Conservation (phyloP, 108 stramenopile genomes). For the Nannochloropsis granulata region DNA sequence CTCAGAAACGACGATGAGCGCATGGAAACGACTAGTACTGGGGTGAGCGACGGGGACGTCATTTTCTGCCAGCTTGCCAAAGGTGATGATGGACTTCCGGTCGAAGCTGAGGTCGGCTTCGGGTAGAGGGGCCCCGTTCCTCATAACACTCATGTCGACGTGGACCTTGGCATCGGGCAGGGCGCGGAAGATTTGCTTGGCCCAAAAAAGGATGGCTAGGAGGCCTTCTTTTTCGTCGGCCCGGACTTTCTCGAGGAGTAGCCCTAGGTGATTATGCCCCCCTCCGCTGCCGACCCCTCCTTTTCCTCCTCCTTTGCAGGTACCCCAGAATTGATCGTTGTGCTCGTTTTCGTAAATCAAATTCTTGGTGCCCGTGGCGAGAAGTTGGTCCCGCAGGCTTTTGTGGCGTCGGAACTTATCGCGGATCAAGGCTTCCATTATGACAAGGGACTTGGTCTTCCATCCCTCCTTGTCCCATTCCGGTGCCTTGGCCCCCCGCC, state of each 20-base stretch:
- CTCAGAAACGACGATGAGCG: slow-evolving; percentile 6
- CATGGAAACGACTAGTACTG: slow-evolving; percentile 12
- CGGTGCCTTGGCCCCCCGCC: not conserved
- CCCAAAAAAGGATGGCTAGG: slow-evolving; percentile 5
- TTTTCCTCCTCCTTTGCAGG: slow-evolving; percentile 10
- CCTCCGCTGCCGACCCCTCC: not conserved
- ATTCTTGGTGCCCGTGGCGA: slow-evolving; percentile 13
- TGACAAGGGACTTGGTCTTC: not conserved
- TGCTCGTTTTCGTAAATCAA: slow-evolving; percentile 21
- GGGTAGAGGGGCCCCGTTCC: slow-evolving; percentile 4
- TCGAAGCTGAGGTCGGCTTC: not conserved
- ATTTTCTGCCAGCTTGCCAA: slow-evolving; percentile 13
- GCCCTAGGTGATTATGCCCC: slow-evolving; percentile 29
- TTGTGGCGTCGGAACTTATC: slow-evolving; percentile 29
- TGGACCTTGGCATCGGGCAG: not conserved
- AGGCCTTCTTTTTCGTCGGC: slow-evolving; percentile 12
- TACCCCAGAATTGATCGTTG: slow-evolving; percentile 24
- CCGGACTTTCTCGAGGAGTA: slow-evolving; percentile 19
- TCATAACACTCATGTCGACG: slow-evolving; percentile 4
- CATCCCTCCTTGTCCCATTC: slow-evolving; percentile 3
- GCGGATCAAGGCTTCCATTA: slow-evolving; percentile 24
- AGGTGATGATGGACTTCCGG: not conserved
- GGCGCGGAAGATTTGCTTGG: slow-evolving; percentile 13
- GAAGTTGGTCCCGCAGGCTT: slow-evolving; percentile 9
- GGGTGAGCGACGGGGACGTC: slow-evolving; percentile 25